Base-by-base conservation (phyloP, 345 rosid genomes). In the Pistacia integerrima region DNA sequence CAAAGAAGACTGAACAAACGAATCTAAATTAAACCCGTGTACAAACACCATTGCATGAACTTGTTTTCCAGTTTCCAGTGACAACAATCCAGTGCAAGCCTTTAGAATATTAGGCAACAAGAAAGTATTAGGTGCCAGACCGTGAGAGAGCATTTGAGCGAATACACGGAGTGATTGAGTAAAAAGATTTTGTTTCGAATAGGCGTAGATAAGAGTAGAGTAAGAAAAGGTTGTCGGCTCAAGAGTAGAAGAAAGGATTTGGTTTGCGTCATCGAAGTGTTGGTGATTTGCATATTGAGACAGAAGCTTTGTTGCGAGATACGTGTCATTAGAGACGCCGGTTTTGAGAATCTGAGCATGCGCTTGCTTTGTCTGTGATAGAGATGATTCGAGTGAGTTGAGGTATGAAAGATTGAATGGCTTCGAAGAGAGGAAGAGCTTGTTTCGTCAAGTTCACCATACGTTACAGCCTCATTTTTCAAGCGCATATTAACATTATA, bases 1-100 rank as follows among this genome's bases (percentile, higher is more conserved):
- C 75, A 84, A 70, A 64, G 84, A 79, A 54, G 83, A 78, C 63
- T 63, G 77, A 22, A 81, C 84, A 59, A 44, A 72, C 12, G 75
- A 72, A 58, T 72, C 55, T 16, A 51, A 72, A 14, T 22, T 38
- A 30, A 20, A 59, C 56, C 41, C 55, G 59, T 52, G 58, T 13
- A 72, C 75, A 8, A 46, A 22, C 33, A 44, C 41, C 41, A 59
- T 58, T 41, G 66, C 75, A 72, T 72, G 56, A 46, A 41, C 56
- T 16, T 72, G 41, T 72, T 36, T 59, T 22, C 66, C 66, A 25
- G 51, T 9, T 44, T 22, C 25, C 66, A 72, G 20, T 5, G 75
- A 13, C 66, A 54, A 72, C 20, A 59, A 11, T 0, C 75, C 75
- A 22, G 66, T 65, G 25, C 75, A 41, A 1, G 66, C 75, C 66